phyloP scores from a whole-genome alignment of 805 yeast species.

The Myxozyma nipponensis region DNA sequence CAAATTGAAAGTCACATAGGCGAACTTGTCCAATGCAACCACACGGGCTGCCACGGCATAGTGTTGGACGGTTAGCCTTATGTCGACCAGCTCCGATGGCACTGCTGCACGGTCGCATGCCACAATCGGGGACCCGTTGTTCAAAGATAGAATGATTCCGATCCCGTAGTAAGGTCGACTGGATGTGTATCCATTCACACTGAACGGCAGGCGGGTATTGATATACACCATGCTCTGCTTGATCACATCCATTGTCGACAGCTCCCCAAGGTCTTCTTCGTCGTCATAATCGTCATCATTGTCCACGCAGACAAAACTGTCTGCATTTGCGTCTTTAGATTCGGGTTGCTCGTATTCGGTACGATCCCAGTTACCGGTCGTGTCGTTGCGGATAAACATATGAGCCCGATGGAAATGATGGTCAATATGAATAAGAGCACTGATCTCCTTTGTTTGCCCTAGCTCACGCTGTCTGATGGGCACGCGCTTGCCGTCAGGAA shows the following conservation, averaged over 20 bases:
- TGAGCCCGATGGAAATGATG: slow-evolving; percentile 26
- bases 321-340: not conserved
- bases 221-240: slow-evolving; percentile 22
- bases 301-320: not conserved
- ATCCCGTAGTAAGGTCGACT: slow-evolving; percentile 21
- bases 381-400: slow-evolving; percentile 23
- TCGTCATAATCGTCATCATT: slow-evolving; percentile 5
- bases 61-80: slow-evolving; percentile 26
- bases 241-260: slow-evolving; percentile 6
- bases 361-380: slow-evolving; percentile 26
- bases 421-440: slow-evolving; percentile 19
- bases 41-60: slow-evolving; percentile 22
- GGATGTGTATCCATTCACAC: slow-evolving; percentile 25
- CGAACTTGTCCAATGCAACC: slow-evolving; percentile 20
- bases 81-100: slow-evolving; percentile 22
- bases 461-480: slow-evolving; percentile 19
- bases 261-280: slow-evolving; percentile 8
- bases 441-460: slow-evolving; percentile 21
- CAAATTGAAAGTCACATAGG: slow-evolving; percentile 19
- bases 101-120: slow-evolving; percentile 25
- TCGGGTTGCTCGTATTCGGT: not conserved
- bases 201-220: slow-evolving; percentile 25
- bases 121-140: slow-evolving; percentile 13
- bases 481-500: slow-evolving; percentile 20
- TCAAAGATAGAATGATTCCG: slow-evolving; percentile 18